phyloP scores from a whole-genome alignment of 2,329 filamentous ascomycete genomes.

The Paecilomyces variotii region DNA sequence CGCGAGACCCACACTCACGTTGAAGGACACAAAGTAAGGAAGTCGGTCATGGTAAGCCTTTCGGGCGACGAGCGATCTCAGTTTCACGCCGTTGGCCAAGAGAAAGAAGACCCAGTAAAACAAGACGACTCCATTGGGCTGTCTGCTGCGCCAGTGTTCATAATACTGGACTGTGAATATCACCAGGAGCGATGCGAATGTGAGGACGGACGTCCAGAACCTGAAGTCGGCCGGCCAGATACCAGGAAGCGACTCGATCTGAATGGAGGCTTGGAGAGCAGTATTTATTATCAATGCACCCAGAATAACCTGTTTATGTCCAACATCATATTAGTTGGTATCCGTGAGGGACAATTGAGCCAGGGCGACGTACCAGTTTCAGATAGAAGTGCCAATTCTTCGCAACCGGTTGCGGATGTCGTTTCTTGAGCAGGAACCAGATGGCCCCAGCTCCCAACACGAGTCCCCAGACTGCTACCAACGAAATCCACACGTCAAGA shows the following conservation, averaged over 20 bases:
- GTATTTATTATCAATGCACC: conserved; percentile 60
- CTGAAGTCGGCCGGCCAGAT: conserved; percentile 76
- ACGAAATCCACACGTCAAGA: conserved; percentile 79
- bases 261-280: conserved; percentile 64
- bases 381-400: conserved; percentile 91
- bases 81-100: conserved; percentile 69
- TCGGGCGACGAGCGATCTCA: conserved; percentile 77
- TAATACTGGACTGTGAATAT: conserved; percentile 76
- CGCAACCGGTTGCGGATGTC: conserved; percentile 56
- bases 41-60: conserved; percentile 58
- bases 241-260: conserved; percentile 60
- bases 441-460: conserved; percentile 68
- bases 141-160: conserved; percentile 73
- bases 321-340: background rate
- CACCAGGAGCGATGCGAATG: conserved; percentile 62
- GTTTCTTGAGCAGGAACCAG: conserved; percentile 69
- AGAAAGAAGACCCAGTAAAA: conserved; percentile 89
- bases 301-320: conserved; percentile 49
- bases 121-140: conserved; percentile 78
- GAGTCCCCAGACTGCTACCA: conserved; percentile 71
- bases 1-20: conserved; percentile 62
- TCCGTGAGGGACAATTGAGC: background rate
- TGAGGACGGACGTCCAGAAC: conserved; percentile 71
- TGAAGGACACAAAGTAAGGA: conserved; percentile 71
- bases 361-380: conserved; percentile 61